Percentiles rank a stretch among this genome's conserved stretches.
Conservation (phyloP, 345 rosid genomes). For the Gossypium longicalyx region DNA sequence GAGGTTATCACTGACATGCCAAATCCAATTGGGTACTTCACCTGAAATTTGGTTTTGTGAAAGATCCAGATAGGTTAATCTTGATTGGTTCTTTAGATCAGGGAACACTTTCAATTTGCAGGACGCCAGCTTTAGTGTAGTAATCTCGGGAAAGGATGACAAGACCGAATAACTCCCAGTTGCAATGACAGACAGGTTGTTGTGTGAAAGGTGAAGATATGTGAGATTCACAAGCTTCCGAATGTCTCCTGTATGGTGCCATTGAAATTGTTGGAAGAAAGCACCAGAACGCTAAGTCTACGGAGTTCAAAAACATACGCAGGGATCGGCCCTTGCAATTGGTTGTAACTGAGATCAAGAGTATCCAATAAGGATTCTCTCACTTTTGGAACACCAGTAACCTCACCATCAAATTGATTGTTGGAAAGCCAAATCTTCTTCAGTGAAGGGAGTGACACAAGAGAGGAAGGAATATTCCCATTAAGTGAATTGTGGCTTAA, state of each 20-base stretch:
- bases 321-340: conserved; percentile 31
- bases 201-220: conserved; percentile 40
- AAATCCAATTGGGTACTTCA: conserved; percentile 42
- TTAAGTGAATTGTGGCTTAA: conserved; percentile 23
- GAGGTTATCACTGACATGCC: background rate
- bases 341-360: conserved; percentile 39
- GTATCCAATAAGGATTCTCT: conserved; percentile 15
- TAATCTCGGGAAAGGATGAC: background rate
- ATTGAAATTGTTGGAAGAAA: conserved; percentile 42
- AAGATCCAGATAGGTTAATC: conserved; percentile 26
- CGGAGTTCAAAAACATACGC: conserved; percentile 2
- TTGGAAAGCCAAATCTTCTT: conserved; percentile 8
- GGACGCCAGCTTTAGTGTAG: conserved; percentile 35
- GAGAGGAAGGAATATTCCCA: conserved; percentile 32
- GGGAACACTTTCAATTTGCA: conserved; percentile 37
- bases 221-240: conserved; percentile 29
- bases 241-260: conserved; percentile 24
- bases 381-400: background rate
- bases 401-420: conserved; percentile 31
- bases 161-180: background rate
- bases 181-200: conserved; percentile 23
- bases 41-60: conserved; percentile 41
- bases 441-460: conserved; percentile 17
- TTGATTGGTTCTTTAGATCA: conserved; percentile 26
- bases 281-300: conserved; percentile 28